These are phyloP conservation scores for Auricularia sp. DNA, from an alignment of 768 basidiomycete species.

Conservation along the genomic window DNA sequence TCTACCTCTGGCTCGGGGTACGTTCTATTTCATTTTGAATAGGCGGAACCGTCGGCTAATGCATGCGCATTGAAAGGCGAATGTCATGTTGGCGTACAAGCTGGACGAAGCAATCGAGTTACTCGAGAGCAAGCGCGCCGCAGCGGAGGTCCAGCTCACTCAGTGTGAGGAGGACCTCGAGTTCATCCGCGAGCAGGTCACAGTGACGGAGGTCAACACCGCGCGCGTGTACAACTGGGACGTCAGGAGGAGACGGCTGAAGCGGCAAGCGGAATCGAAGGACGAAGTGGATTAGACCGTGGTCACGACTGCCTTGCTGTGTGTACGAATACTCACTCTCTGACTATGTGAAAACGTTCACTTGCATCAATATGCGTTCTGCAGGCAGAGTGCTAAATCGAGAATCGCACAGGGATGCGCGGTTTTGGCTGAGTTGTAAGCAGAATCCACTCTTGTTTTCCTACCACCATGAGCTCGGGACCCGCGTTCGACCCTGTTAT, in stretches of 20 bases:
- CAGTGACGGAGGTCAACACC: slow-evolving; percentile 93
- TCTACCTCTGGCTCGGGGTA: slow-evolving; percentile 95
- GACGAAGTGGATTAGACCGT: slow-evolving; percentile 18
- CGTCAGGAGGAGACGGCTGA: slow-evolving; percentile 68
- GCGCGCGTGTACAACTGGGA: slow-evolving; percentile 96
- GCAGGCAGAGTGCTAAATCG: no score
- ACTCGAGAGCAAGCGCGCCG: slow-evolving; percentile 60
- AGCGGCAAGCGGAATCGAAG: slow-evolving; percentile 24
- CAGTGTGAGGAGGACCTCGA: slow-evolving; percentile 82
- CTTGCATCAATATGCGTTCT: no score
- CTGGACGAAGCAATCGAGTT: slow-evolving; percentile 67
- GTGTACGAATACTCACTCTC: not conserved
- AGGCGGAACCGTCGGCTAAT: not conserved
- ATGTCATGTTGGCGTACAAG: slow-evolving; percentile 94
- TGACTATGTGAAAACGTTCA: not conserved
- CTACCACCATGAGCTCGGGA: no score
- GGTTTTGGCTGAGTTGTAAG: no score
- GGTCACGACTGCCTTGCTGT: not conserved
- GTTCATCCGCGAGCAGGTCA: slow-evolving; percentile 88
- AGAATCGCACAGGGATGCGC: no score
- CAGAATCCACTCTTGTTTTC: no score
- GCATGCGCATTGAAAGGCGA: slow-evolving; percentile 49
- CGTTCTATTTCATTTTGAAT: slow-evolving; percentile 19
- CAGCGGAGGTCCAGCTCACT: slow-evolving; percentile 54
- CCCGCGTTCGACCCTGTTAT: no score